Evolutionary conservation across 1,139 yeast genomes (phyloP).

Genomic region (Kurtzmaniella quercitrusa): DNA sequence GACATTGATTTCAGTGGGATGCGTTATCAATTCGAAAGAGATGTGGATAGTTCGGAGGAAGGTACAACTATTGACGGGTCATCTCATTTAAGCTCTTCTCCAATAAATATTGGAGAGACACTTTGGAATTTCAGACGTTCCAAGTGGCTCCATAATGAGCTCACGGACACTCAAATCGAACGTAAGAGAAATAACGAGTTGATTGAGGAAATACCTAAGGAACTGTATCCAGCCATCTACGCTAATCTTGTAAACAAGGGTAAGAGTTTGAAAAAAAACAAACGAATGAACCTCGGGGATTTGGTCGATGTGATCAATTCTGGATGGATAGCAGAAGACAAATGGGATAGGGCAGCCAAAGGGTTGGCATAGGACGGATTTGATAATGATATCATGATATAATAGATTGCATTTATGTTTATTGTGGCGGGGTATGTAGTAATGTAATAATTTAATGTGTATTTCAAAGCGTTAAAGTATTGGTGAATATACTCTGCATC

Average conservation of each 20-base stretch:
- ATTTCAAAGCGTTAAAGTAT: no score
- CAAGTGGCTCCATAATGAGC: conserved; percentile 44
- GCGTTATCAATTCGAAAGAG: conserved; percentile 22
- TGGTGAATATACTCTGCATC: not conserved
- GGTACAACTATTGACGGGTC: conserved; percentile 7
- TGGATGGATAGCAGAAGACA: conserved; percentile 66
- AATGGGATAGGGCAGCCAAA: conserved; percentile 58
- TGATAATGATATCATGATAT: not conserved
- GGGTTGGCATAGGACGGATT: conserved; percentile 30
- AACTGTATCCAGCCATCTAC: conserved; percentile 55
- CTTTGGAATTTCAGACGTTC: conserved; percentile 60
- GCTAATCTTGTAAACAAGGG: conserved; percentile 56
- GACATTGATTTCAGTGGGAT: conserved; percentile 27
- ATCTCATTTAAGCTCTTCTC: conserved; percentile 10
- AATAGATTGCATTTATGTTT: not conserved
- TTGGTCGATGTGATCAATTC: conserved; percentile 56
- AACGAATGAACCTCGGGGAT: conserved; percentile 58
- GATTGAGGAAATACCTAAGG: conserved; percentile 37
- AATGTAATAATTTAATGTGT: no score
- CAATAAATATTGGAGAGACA: conserved; percentile 37
- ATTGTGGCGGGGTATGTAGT: no score
- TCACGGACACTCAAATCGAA: conserved; percentile 14
- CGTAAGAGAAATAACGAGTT: conserved; percentile 17
- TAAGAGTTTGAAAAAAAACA: conserved; percentile 43
- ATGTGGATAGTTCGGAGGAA: not conserved